Percentiles rank a stretch among this genome's conserved stretches.
Conservation (phyloP, 2,329 filamentous ascomycete genomes). For the Escovopsis sp. region DNA sequence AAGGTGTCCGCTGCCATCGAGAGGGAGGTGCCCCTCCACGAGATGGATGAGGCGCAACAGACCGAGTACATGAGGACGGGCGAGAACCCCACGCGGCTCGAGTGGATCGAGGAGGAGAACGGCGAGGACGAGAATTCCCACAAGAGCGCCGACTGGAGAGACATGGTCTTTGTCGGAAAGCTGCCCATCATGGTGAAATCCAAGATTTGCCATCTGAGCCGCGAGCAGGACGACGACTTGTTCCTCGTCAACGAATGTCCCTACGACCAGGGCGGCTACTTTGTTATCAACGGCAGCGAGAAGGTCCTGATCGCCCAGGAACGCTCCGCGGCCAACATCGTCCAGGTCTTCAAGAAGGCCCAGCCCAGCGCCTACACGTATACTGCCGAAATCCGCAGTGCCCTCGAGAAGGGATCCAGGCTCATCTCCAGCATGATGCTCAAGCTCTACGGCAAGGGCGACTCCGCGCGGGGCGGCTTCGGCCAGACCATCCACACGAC, state of each 20-base stretch:
- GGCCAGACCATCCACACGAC: slow-evolving; percentile 83
- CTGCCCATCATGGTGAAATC: slow-evolving; percentile 97
- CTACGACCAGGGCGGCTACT: slow-evolving; percentile 96
- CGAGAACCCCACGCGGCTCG: slow-evolving; percentile 41
- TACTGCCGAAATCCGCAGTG: slow-evolving; percentile 89
- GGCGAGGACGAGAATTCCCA: slow-evolving; percentile 36
- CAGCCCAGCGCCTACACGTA: slow-evolving; percentile 84
- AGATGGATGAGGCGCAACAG: slow-evolving; percentile 52
- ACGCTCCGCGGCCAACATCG: slow-evolving; percentile 93
- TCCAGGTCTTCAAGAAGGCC: slow-evolving; percentile 98
- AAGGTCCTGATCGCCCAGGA: slow-evolving; percentile 98
- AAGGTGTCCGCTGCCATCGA: slow-evolving; percentile 74
- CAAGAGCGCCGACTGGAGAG: slow-evolving; percentile 41
- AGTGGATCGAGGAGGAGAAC: slow-evolving; percentile 46
- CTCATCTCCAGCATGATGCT: slow-evolving; percentile 87
- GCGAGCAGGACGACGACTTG: slow-evolving; percentile 69
- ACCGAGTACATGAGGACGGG: slow-evolving; percentile 39
- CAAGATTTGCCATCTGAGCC: slow-evolving; percentile 79
- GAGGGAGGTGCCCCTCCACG: slow-evolving; percentile 48
- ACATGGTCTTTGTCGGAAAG: slow-evolving; percentile 83
- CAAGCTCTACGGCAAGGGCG: slow-evolving; percentile 78
- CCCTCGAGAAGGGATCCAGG: slow-evolving; percentile 87
- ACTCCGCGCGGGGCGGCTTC: slow-evolving; percentile 59
- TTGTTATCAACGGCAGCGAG: slow-evolving; percentile 97
- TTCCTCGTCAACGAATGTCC: slow-evolving; percentile 93